phyloP scores from a whole-genome alignment of 2,329 filamentous ascomycete genomes.

The Aureobasidium zeae region DNA sequence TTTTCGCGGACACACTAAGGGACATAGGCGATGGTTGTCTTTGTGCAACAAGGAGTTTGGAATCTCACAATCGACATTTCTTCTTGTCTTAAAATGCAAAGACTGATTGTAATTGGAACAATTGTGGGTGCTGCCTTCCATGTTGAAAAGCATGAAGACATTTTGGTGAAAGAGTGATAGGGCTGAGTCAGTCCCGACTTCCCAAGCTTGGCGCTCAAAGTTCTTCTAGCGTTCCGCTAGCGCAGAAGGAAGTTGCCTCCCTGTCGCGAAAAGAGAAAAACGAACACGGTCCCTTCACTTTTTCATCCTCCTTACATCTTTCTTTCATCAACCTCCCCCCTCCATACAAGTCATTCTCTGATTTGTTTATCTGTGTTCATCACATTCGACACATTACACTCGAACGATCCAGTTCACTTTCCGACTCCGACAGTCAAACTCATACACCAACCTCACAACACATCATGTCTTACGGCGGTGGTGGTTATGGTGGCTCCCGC shows the following conservation, averaged over 20 bases:
- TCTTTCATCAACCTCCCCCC: conserved; percentile 2
- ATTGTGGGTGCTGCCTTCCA: too few relatives aligned
- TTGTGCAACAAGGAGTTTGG: too few relatives aligned
- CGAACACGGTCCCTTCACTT: conserved; percentile 6
- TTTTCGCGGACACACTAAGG: too few relatives aligned
- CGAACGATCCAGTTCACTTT: not conserved
- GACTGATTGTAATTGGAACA: too few relatives aligned
- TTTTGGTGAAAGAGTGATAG: not conserved
- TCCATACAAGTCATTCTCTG: conserved; percentile 1
- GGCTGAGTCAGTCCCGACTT: not conserved
- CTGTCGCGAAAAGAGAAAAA: conserved; percentile 11
- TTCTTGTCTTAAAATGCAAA: too few relatives aligned
- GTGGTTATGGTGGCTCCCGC: conserved; percentile 39
- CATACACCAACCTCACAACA: conserved; percentile 20
- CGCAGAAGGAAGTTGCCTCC: conserved; percentile 11
- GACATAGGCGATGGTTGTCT: too few relatives aligned
- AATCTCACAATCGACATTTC: too few relatives aligned
- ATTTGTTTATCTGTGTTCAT: not conserved
- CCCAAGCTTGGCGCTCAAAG: conserved; percentile 5
- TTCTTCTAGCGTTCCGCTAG: conserved; percentile 13
- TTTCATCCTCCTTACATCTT: conserved; percentile 8
- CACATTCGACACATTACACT: not conserved
- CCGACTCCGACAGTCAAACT: conserved; percentile 3
- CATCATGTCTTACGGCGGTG: conserved; percentile 59
- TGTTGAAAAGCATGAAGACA: too few relatives aligned